Evolutionary conservation across 441 rosid genomes (phyloP).

Genomic region (Croton setiger): DNA sequence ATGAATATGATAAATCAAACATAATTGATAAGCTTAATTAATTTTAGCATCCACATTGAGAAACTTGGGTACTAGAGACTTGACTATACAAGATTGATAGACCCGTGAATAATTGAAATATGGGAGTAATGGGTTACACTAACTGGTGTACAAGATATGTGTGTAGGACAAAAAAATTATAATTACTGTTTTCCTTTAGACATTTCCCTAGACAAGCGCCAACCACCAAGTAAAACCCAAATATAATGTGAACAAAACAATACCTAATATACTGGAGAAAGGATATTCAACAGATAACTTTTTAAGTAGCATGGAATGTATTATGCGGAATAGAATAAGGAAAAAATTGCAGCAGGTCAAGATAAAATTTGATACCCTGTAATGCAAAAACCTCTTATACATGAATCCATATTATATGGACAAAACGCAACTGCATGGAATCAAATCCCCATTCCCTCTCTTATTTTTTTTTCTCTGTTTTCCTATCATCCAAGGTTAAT

Average conservation of each 20-base stretch:
- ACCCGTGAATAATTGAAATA: background rate
- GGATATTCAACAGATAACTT: background rate
- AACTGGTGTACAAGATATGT: background rate
- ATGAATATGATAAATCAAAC: slow-evolving; percentile 6
- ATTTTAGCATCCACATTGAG: background rate
- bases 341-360: background rate
- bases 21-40: background rate
- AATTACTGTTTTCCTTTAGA: background rate
- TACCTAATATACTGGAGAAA: background rate
- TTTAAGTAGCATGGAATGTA: background rate
- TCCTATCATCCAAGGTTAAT: background rate
- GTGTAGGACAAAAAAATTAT: background rate
- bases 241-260: background rate
- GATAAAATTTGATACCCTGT: background rate
- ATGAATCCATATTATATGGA: background rate
- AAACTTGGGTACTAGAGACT: background rate
- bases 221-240: background rate
- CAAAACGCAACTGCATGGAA: background rate
- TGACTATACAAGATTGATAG: background rate
- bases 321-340: background rate
- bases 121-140: background rate
- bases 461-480: background rate
- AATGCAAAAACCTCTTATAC: background rate
- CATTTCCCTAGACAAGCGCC: background rate
- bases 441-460: background rate